Evolutionary conservation across 1,284 basidiomycete genomes (phyloP).

Genomic region (Ganoderma leucocontextum): DNA sequence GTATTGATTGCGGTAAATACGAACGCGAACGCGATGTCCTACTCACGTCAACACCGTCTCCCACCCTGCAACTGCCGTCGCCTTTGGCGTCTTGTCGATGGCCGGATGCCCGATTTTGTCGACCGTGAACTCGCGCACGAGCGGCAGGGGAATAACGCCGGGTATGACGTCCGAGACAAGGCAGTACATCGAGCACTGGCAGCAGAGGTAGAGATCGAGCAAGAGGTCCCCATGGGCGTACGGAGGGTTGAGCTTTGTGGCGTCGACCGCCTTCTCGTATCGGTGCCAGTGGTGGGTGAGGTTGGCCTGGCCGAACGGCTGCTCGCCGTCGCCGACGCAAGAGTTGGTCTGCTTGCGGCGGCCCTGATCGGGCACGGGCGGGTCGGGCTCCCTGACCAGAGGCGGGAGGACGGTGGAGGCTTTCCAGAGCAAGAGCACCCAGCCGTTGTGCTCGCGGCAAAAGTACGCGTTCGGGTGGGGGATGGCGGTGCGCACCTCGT

Average conservation of each 20-base stretch:
- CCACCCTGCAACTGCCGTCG: conserved; percentile 60
- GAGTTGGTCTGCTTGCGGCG: conserved; percentile 58
- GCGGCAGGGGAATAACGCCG: conserved; percentile 68
- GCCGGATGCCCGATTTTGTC: conserved; percentile 53
- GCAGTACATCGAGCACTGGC: conserved; percentile 79
- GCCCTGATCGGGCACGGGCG: conserved; percentile 61
- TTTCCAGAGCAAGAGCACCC: conserved; percentile 77
- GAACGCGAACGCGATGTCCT: background rate
- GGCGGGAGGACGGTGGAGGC: conserved; percentile 67
- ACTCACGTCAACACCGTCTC: conserved; percentile 76
- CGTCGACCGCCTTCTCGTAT: conserved; percentile 73
- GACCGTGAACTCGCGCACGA: conserved; percentile 53
- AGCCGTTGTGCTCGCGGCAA: conserved; percentile 80
- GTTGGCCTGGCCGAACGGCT: conserved; percentile 58
- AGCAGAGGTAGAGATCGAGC: conserved; percentile 81
- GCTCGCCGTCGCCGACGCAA: conserved; percentile 59
- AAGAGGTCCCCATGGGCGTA: conserved; percentile 67
- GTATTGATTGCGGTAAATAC: no score
- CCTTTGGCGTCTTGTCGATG: conserved; percentile 51
- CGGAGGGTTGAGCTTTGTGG: conserved; percentile 68
- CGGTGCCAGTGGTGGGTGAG: conserved; percentile 82
- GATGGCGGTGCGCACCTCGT: conserved; percentile 70
- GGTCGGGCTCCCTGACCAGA: conserved; percentile 53
- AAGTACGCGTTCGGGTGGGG: conserved; percentile 85
- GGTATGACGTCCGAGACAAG: conserved; percentile 74